phyloP scores from a whole-genome alignment of 2,329 filamentous ascomycete genomes.

The Verticillium dahliae region DNA sequence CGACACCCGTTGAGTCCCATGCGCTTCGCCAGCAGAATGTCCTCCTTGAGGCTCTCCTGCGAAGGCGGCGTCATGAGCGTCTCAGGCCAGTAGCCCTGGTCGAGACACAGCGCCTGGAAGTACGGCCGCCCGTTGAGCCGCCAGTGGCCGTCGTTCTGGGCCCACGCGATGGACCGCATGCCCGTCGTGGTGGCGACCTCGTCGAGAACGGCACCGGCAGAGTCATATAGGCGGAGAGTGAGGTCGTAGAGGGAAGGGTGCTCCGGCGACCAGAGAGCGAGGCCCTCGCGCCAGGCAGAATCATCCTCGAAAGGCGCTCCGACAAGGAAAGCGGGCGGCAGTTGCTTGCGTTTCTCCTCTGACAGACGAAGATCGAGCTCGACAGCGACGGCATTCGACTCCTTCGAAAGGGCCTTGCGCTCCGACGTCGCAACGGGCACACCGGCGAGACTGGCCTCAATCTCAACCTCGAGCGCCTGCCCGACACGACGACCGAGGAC shows the following conservation, averaged over 20 bases:
- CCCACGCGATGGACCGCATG: constrained; percentile 55
- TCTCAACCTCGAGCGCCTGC: constrained; percentile 39
- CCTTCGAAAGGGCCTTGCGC: constrained; percentile 35
- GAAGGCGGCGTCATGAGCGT: constrained; percentile 54
- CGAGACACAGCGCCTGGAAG: constrained; percentile 54
- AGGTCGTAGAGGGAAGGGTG: constrained; percentile 51
- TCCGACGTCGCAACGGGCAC: constrained; percentile 35
- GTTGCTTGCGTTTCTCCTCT: constrained; percentile 27
- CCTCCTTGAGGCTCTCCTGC: constrained; percentile 34
- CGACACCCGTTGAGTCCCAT: constrained; percentile 61
- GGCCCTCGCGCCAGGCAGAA: constrained; percentile 40
- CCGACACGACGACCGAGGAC: constrained; percentile 42
- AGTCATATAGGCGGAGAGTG: constrained; percentile 42
- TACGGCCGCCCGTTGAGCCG: constrained; percentile 51
- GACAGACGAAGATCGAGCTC: constrained; percentile 42
- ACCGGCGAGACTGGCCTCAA: constrained; percentile 47
- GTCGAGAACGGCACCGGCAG: constrained; percentile 37
- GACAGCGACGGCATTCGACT: constrained; percentile 40
- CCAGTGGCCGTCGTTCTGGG: constrained; percentile 49
- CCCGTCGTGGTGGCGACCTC: constrained; percentile 53
- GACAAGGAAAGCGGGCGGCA: constrained; percentile 27
- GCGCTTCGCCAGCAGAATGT: constrained; percentile 49
- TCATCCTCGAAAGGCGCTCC: constrained; percentile 27
- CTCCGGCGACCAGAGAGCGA: constrained; percentile 59
- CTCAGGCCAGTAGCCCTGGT: constrained; percentile 58